phyloP scores from a whole-genome alignment of 2,329 filamentous ascomycete species.

The Rutstroemia sp. region DNA sequence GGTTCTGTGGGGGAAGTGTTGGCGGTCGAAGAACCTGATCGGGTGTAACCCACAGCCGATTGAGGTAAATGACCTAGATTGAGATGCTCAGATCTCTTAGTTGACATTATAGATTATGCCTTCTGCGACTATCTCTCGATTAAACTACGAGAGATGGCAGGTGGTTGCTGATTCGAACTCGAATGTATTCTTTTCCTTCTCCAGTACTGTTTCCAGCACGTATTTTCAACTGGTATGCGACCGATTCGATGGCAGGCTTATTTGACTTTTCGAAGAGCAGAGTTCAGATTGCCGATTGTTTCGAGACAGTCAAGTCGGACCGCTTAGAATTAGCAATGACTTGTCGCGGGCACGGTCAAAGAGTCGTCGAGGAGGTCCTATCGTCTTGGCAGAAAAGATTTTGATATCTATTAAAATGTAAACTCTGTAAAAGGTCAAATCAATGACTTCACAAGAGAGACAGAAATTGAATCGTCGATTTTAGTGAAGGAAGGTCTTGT shows the following conservation, averaged over 20 bases:
- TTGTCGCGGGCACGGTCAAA: constrained; percentile 9
- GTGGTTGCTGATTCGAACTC: constrained; percentile 18
- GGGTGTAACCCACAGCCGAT: constrained; percentile 24
- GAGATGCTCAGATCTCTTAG: constrained; percentile 77
- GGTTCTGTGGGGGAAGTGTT: constrained; percentile 76
- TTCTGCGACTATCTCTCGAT: constrained; percentile 23
- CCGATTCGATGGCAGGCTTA: neutral
- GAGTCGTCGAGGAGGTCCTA: constrained; percentile 1
- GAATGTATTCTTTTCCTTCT: constrained; percentile 15
- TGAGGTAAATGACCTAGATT: constrained; percentile 69
- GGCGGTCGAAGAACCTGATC: constrained; percentile 69
- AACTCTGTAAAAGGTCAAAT: constrained; percentile 15
- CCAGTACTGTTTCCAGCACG: constrained; percentile 7
- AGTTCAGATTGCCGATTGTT: neutral
- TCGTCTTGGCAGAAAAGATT: constrained; percentile 7
- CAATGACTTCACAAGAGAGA: constrained; percentile 15
- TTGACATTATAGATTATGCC: constrained; percentile 84
- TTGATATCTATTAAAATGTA: constrained; percentile 22
- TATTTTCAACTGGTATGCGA: constrained; percentile 7
- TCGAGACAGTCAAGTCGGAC: constrained; percentile 4
- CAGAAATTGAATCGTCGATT: constrained; percentile 11
- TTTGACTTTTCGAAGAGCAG: neutral
- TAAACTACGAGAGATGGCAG: constrained; percentile 25
- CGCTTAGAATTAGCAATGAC: constrained; percentile 11
- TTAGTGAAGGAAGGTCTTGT: constrained; percentile 18